These are phyloP conservation scores for Euphorbia peplus DNA, from an alignment of 345 rosid genomes.

Conservation along the genomic window DNA sequence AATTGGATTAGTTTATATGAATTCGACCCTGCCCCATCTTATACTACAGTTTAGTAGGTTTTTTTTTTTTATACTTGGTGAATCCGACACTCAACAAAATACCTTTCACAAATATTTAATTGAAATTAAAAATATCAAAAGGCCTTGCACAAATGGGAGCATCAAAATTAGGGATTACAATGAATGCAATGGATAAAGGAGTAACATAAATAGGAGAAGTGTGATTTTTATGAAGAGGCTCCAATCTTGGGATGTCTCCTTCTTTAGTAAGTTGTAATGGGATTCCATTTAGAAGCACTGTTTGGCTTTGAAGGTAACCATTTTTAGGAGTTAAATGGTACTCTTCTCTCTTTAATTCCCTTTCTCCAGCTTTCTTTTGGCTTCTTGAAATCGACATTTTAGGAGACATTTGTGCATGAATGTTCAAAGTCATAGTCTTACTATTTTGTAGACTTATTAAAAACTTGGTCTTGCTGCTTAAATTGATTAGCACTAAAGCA, in stretches of 20 bases:
- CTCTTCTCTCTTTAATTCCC: conserved; percentile 59
- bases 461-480: conserved; percentile 63
- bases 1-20: too few relatives aligned
- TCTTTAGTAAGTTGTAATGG: conserved; percentile 48
- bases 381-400: conserved; percentile 60
- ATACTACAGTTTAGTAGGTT: too few relatives aligned
- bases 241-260: conserved; percentile 57
- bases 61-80: too few relatives aligned
- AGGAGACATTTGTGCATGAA: conserved; percentile 32
- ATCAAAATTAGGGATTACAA: conserved; percentile 73
- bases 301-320: conserved; percentile 57
- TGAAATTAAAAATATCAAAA: too few relatives aligned
- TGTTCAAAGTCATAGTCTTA: conserved; percentile 30
- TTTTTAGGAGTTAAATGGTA: conserved; percentile 81
- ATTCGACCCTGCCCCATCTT: too few relatives aligned
- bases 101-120: too few relatives aligned
- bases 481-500: conserved; percentile 74
- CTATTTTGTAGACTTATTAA: conserved; percentile 44
- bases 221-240: conserved; percentile 46
- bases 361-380: conserved; percentile 47
- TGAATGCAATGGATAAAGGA: conserved; percentile 65
- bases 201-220: conserved; percentile 48
- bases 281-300: conserved; percentile 70
- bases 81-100: too few relatives aligned
- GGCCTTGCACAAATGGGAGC: conserved; percentile 75